Percentiles rank a stretch among this genome's conserved stretches.
Evolutionary conservation across 345 rosid species (phyloP).

Genomic region (Syzygium jambos): DNA sequence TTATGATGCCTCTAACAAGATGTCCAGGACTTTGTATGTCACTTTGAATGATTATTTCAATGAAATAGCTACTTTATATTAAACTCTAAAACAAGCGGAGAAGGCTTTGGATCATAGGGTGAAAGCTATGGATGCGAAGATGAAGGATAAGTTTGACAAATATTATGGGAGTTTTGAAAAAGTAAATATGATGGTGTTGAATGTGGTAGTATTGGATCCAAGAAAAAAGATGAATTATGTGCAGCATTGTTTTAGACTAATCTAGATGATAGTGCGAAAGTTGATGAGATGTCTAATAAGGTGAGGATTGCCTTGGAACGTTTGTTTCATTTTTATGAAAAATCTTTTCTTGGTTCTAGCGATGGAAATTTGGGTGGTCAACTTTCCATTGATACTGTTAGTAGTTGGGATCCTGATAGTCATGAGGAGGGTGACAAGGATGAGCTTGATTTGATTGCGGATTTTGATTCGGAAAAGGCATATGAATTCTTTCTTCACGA

Average conservation of each 20-base stretch:
- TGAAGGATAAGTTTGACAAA: background rate
- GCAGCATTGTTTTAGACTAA: background rate
- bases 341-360: too few species aligned
- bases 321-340: background rate
- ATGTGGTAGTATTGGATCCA: background rate
- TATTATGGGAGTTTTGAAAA: background rate
- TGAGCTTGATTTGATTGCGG: accelerated
- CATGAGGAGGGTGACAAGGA: too few species aligned
- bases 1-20: background rate
- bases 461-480: accelerated
- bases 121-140: background rate
- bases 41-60: background rate
- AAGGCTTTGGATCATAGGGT: too few species aligned
- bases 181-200: background rate
- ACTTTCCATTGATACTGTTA: background rate
- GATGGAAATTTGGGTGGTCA: too few species aligned
- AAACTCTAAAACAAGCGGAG: background rate
- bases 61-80: background rate
- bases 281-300: background rate
- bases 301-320: background rate
- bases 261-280: background rate
- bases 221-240: background rate
- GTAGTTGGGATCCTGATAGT: background rate
- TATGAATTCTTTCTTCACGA: too few species aligned
- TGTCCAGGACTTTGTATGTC: background rate